Base-by-base conservation (phyloP, 768 basidiomycete species). In the Pleurotus eryngii region DNA sequence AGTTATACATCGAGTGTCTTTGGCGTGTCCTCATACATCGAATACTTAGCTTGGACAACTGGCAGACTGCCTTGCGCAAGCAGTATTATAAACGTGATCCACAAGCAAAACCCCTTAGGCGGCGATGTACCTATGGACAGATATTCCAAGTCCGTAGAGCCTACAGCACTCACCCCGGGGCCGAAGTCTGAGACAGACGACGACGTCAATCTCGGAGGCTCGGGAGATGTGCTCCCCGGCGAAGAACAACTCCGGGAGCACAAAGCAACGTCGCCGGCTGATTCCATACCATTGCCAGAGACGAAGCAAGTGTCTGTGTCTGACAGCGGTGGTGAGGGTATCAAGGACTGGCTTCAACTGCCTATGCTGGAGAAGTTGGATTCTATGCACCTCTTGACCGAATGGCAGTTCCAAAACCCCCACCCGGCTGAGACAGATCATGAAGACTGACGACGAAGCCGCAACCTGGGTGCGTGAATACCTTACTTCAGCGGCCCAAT, bases 361-460 rank as follows among this genome's bases (percentile, higher is more conserved):
- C 76, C 85, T 2, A 84, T 89, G 80, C 76, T 85, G 40, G 72
- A 72, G 35, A 91, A 92, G 70, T 80, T 95, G 43, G 87, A 92
- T 59, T 84, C 87, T 3, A 72, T 93, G 64, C 82, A 91, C 62
- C 73, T 81, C 14, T 72, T 94, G 49, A 80, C 79, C 26, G 92
- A 95, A 71, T 95, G 92, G 92, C 90, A 92, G 64, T 92, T 94
- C 61, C 86, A 91, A 58, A 90, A 90, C 65, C 82, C 82, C 90
- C 4, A 76, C 78, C 53, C 79, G 87, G 55, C 64, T 94, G 18
- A 78, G 90, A 57, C 77, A 76, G 45, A 70, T 88, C 47, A 92
- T 93, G 90, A 88, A 83, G 65, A 81, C 76, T 50, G 91, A 92
- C 56, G 90, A 92, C 59, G 91, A 92, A 43, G 73, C 76, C 56